phyloP scores from a whole-genome alignment of 139 green algal genomes.

The Coccomyxa sp. region DNA sequence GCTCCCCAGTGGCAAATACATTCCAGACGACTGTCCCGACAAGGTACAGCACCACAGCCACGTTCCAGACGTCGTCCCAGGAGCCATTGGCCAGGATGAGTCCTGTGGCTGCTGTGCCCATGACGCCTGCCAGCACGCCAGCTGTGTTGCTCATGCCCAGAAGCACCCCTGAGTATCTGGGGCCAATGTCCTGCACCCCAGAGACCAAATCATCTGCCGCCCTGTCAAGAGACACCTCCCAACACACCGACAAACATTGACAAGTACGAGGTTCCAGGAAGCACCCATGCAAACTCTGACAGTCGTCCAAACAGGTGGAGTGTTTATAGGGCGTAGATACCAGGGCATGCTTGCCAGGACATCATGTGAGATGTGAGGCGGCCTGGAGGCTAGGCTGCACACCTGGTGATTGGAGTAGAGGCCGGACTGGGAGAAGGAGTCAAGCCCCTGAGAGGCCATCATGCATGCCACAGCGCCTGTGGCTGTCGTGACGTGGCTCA shows the following conservation, averaged over 20 bases:
- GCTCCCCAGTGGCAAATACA: slow-evolving; percentile 82
- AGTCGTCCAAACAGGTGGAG: no score
- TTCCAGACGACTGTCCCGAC: slow-evolving; percentile 93
- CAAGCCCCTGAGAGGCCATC: slow-evolving; percentile 84
- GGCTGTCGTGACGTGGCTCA: slow-evolving; percentile 56
- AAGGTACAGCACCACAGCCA: slow-evolving; percentile 91
- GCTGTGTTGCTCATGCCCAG: slow-evolving; percentile 96
- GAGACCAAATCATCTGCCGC: background rate
- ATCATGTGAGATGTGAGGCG: background rate
- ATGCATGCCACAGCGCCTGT: slow-evolving; percentile 84
- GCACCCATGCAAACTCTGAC: no score
- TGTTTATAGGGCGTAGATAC: background rate
- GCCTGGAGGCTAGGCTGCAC: background rate
- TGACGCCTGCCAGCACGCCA: slow-evolving; percentile 90
- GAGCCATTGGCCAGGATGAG: slow-evolving; percentile 77
- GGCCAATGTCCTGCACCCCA: slow-evolving; percentile 80
- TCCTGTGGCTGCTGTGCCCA: slow-evolving; percentile 87
- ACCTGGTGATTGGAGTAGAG: slow-evolving; percentile 96
- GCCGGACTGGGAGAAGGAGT: slow-evolving; percentile 92
- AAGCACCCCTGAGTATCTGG: slow-evolving; percentile 92
- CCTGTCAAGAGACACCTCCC: no score
- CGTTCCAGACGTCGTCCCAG: slow-evolving; percentile 72
- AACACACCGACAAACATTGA: no score
- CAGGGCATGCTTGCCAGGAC: background rate
- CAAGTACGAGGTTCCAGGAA: no score